Conservation (phyloP, 441 rosid genomes). For the Geranium incanum region DNA sequence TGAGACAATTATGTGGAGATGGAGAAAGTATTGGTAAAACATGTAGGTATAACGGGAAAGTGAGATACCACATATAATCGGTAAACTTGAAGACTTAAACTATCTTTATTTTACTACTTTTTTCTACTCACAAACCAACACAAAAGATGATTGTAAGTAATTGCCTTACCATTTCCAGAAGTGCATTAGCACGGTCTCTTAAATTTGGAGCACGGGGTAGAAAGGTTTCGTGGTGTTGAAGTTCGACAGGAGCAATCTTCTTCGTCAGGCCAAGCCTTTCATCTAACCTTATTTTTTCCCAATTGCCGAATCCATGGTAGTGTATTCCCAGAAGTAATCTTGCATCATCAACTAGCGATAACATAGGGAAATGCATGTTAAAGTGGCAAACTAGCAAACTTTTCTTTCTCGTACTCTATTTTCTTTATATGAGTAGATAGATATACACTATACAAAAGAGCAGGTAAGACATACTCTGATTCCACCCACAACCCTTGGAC, state of each 20-base stretch:
- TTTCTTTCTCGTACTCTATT: not conserved
- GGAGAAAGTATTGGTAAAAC: too few species aligned
- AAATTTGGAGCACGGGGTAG: slow-evolving; percentile 95
- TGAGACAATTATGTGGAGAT: too few species aligned
- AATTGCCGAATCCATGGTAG: slow-evolving; percentile 91
- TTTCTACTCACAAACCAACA: too few species aligned
- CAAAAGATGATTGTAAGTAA: not conserved
- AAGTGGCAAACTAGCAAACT: slow-evolving; percentile 8
- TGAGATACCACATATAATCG: not conserved
- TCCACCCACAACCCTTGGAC: slow-evolving; percentile 99
- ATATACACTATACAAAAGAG: slow-evolving; percentile 1
- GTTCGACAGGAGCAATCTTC: slow-evolving; percentile 98
- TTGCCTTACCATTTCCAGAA: slow-evolving; percentile 78
- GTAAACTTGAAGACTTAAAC: too few species aligned
- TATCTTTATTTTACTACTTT: too few species aligned
- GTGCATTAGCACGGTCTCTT: slow-evolving; percentile 93
- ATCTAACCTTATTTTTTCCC: slow-evolving; percentile 96
- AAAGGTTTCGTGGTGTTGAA: slow-evolving; percentile 98
- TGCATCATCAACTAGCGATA: slow-evolving; percentile 79
- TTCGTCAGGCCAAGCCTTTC: slow-evolving; percentile 82
- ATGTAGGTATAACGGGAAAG: too few species aligned
- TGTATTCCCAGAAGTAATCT: slow-evolving; percentile 91
- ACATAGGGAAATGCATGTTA: slow-evolving; percentile 12
- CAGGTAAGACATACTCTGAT: slow-evolving; percentile 53
- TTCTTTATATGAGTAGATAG: not conserved